Percentiles rank a stretch among this genome's conserved stretches.
These are phyloP conservation scores for Talaromyces rugulosus DNA, from an alignment of 2,329 filamentous ascomycete genomes.

Conservation along the genomic window DNA sequence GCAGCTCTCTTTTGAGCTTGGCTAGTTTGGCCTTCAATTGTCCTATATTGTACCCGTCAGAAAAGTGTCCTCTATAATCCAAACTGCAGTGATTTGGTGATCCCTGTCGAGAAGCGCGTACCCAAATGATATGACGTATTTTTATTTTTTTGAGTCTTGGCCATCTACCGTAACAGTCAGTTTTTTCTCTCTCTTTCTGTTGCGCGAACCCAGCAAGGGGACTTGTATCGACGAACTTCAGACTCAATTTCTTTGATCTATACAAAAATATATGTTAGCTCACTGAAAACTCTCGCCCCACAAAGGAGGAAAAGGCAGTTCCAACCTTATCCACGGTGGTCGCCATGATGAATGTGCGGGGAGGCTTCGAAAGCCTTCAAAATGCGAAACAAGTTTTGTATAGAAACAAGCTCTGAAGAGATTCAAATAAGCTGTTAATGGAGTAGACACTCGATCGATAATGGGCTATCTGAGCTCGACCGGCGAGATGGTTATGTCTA, in stretches of 20 bases:
- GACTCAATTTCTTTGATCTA: slow-evolving; percentile 96
- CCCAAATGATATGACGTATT: slow-evolving; percentile 89
- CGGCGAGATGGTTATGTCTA: neutral
- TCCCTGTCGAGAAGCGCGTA: slow-evolving; percentile 22
- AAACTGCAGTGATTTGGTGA: neutral
- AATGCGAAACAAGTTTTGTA: neutral
- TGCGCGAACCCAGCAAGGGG: slow-evolving; percentile 1
- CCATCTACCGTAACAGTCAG: slow-evolving; percentile 61
- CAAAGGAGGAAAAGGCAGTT: slow-evolving; percentile 2
- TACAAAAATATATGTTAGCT: slow-evolving; percentile 14
- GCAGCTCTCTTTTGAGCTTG: slow-evolving; percentile 92
- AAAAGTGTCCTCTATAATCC: slow-evolving; percentile 17
- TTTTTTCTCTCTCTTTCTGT: neutral
- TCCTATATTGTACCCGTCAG: slow-evolving; percentile 34
- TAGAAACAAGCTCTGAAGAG: neutral
- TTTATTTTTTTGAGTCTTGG: slow-evolving; percentile 96
- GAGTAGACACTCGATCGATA: neutral
- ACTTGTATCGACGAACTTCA: slow-evolving; percentile 62
- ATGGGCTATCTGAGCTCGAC: slow-evolving; percentile 16
- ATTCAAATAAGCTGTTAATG: neutral
- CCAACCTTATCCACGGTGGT: slow-evolving; percentile 94
- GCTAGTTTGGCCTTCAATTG: slow-evolving; percentile 98
- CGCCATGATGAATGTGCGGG: slow-evolving; percentile 62
- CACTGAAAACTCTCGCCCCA: neutral
- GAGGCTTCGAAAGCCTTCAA: neutral